These are phyloP conservation scores for Ligustrum vulgare DNA, from an alignment of 257 asterid species.

Conservation along the genomic window DNA sequence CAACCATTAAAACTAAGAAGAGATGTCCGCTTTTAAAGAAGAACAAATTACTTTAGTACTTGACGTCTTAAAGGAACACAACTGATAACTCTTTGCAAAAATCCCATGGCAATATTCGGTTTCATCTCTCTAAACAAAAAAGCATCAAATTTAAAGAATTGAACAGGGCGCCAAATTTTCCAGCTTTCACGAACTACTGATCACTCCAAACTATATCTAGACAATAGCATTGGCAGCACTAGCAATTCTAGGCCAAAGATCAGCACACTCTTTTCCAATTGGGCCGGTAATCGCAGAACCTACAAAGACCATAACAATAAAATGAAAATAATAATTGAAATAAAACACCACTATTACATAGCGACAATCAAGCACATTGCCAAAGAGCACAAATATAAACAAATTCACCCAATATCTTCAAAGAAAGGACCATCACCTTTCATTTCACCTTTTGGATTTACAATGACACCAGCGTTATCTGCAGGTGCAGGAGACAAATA, in stretches of 20 bases:
- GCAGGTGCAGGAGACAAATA: not conserved
- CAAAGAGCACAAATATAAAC: not conserved
- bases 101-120: not conserved
- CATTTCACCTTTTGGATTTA: constrained; percentile 66
- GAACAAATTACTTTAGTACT: not conserved
- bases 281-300: constrained; percentile 62
- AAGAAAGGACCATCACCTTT: constrained; percentile 36
- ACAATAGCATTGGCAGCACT: constrained; percentile 64
- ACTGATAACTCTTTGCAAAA: constrained; percentile 16
- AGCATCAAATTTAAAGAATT: not conserved
- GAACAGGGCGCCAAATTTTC: constrained; percentile 4
- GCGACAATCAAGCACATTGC: not conserved
- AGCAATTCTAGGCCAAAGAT: constrained; percentile 63
- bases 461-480: constrained; percentile 68
- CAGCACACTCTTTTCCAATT: constrained; percentile 58
- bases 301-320: not conserved
- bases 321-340: not conserved
- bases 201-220: constrained; percentile 12
- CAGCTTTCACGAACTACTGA: not conserved
- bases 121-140: constrained; percentile 14
- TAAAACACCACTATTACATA: not conserved
- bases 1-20: not conserved
- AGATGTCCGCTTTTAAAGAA: not conserved
- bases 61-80: not conserved
- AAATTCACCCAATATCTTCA: no score